These are phyloP conservation scores for Plasmodium ovale DNA, from an alignment of 169 alveolate genomes.

Conservation along the genomic window DNA sequence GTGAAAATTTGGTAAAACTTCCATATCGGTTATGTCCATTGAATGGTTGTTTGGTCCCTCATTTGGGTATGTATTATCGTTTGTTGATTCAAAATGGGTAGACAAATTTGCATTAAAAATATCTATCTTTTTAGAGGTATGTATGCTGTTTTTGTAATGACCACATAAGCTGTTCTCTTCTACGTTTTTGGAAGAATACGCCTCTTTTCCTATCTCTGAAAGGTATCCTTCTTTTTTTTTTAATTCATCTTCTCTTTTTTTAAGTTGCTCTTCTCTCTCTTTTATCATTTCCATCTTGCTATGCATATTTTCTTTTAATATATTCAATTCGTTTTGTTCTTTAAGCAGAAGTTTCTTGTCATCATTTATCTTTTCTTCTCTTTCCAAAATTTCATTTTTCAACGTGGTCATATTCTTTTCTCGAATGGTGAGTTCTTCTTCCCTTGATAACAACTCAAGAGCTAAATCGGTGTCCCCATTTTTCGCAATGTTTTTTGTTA, in stretches of 20 bases:
- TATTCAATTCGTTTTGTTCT: conserved; percentile 27
- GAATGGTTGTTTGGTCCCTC: background rate
- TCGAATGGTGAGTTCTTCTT: background rate
- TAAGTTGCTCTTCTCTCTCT: conserved; percentile 19
- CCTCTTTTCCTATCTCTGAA: background rate
- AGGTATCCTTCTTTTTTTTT: conserved; percentile 21
- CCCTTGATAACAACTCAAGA: background rate
- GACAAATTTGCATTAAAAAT: background rate
- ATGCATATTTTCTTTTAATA: conserved; percentile 18
- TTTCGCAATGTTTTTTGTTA: background rate
- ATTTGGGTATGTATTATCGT: background rate
- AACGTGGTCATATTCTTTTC: background rate
- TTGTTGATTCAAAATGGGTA: background rate
- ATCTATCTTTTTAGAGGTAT: background rate
- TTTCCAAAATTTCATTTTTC: conserved; percentile 27
- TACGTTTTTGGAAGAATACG: background rate
- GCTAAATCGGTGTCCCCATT: background rate
- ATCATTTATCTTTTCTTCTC: conserved; percentile 46
- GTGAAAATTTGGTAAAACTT: background rate
- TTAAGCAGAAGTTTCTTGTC: conserved; percentile 8
- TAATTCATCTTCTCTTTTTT: conserved; percentile 50
- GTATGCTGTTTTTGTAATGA: background rate
- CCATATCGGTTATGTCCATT: background rate
- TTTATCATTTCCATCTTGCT: conserved; percentile 23
- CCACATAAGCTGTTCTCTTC: background rate